Conservation (phyloP, 805 yeast species). For the Wickerhamiella slavikovae region DNA sequence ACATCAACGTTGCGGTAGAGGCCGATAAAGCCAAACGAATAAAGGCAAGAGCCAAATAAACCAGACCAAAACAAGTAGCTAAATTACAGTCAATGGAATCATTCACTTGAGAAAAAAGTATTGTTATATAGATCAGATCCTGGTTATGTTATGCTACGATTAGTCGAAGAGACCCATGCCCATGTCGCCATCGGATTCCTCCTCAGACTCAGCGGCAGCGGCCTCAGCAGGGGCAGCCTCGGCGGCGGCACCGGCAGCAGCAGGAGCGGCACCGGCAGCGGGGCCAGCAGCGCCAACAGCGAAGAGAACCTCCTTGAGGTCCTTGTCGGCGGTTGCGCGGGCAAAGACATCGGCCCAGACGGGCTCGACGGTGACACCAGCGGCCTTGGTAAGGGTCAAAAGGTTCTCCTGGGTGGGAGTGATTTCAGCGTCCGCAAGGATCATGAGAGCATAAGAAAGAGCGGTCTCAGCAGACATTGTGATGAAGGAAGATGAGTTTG, state of each 20-base stretch:
- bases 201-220: slow-evolving; percentile 55
- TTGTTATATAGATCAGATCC: not conserved
- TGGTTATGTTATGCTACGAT: slow-evolving; percentile 8
- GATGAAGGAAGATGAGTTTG: too few species aligned
- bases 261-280: slow-evolving; percentile 95
- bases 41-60: too few species aligned
- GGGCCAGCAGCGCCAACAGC: slow-evolving; percentile 50
- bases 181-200: slow-evolving; percentile 52
- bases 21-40: too few species aligned
- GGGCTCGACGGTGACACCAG: slow-evolving; percentile 33
- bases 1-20: too few species aligned
- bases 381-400: slow-evolving; percentile 51
- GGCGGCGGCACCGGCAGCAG: slow-evolving; percentile 43
- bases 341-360: slow-evolving; percentile 73
- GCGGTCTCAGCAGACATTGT: slow-evolving; percentile 78
- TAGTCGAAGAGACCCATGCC: slow-evolving; percentile 99
- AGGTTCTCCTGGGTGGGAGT: slow-evolving; percentile 70
- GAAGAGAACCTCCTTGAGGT: slow-evolving; percentile 59
- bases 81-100: too few species aligned
- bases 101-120: too few species aligned
- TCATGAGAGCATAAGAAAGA: slow-evolving; percentile 86
- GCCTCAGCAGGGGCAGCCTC: slow-evolving; percentile 53
- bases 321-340: slow-evolving; percentile 68
- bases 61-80: too few species aligned
- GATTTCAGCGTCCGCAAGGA: slow-evolving; percentile 80